phyloP scores from a whole-genome alignment of 176 grass and related monocot species.

The Alloteropsis semialata region DNA sequence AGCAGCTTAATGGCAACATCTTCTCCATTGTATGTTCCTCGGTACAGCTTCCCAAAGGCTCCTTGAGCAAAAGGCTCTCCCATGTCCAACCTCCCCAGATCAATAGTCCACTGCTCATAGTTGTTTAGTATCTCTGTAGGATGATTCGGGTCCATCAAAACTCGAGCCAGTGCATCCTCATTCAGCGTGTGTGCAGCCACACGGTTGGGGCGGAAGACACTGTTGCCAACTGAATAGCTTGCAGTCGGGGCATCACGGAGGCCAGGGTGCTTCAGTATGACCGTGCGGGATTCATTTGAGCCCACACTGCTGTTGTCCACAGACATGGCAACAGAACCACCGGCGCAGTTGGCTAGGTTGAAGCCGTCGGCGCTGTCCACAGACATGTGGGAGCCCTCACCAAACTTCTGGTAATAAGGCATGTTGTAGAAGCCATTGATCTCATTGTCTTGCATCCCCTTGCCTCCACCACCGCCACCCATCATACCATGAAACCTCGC shows the following conservation, averaged over 20 bases:
- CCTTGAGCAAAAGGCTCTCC: constrained; percentile 87
- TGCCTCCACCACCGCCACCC: constrained; percentile 30
- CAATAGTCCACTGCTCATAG: constrained; percentile 91
- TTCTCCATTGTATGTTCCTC: constrained; percentile 87
- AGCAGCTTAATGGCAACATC: constrained; percentile 93
- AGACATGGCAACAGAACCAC: constrained; percentile 79
- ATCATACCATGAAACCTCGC: constrained; percentile 59
- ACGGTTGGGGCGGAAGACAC: constrained; percentile 74
- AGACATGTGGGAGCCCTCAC: constrained; percentile 88
- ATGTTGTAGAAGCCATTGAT: constrained; percentile 67
- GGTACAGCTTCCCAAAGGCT: constrained; percentile 92
- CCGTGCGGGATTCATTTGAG: constrained; percentile 75
- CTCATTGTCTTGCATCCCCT: constrained; percentile 50
- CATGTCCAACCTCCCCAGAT: constrained; percentile 86
- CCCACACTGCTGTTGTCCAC: constrained; percentile 84
- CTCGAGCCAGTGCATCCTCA: constrained; percentile 72
- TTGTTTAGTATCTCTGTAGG: constrained; percentile 78
- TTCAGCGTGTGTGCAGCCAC: constrained; percentile 64
- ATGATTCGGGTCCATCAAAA: constrained; percentile 72
- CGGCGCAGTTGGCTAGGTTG: constrained; percentile 54
- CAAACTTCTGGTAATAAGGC: constrained; percentile 80
- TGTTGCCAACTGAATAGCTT: constrained; percentile 82
- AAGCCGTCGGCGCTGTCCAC: constrained; percentile 68
- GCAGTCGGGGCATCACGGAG: constrained; percentile 57
- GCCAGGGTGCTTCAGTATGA: constrained; percentile 89